Conservation (phyloP, 208 protist genomes). For the Acanthamoeba quina region DNA sequence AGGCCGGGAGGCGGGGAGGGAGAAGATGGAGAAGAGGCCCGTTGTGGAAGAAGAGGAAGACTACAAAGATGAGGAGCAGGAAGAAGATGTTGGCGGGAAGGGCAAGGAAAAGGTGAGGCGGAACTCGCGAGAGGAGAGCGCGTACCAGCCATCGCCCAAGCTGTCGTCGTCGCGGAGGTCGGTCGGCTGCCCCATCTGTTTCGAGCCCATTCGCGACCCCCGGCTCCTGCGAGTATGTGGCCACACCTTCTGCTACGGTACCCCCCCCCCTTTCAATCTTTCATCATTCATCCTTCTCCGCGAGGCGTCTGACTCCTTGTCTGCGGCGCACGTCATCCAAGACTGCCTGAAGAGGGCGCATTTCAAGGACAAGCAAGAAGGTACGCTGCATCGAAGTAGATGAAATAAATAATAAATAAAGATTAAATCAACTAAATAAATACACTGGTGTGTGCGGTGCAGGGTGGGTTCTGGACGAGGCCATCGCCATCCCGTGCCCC, state of each 20-base stretch:
- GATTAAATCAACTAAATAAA: no score
- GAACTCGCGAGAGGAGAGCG: background rate
- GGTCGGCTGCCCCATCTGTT: constrained; percentile 67
- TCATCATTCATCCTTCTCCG: background rate
- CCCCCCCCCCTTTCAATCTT: background rate
- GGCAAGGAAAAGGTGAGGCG: background rate
- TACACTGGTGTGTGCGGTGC: no score
- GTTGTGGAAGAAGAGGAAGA: background rate
- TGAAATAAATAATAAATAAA: no score
- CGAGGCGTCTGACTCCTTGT: background rate
- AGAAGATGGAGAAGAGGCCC: background rate
- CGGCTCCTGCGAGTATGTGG: constrained; percentile 37
- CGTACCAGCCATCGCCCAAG: constrained; percentile 20
- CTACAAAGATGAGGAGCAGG: background rate
- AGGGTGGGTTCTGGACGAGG: constrained; percentile 35
- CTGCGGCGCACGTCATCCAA: background rate
- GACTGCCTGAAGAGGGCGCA: constrained; percentile 45
- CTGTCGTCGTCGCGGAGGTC: constrained; percentile 7
- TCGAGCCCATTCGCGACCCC: constrained; percentile 74
- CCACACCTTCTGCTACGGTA: constrained; percentile 73
- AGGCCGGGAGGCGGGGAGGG: background rate
- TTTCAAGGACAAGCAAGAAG: constrained; percentile 60
- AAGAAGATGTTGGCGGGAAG: background rate
- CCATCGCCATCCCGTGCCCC: constrained; percentile 56
- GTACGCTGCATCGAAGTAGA: no score